phyloP scores from a whole-genome alignment of 352 stramenopile genomes.

The Phytophthora boehmeriae region DNA sequence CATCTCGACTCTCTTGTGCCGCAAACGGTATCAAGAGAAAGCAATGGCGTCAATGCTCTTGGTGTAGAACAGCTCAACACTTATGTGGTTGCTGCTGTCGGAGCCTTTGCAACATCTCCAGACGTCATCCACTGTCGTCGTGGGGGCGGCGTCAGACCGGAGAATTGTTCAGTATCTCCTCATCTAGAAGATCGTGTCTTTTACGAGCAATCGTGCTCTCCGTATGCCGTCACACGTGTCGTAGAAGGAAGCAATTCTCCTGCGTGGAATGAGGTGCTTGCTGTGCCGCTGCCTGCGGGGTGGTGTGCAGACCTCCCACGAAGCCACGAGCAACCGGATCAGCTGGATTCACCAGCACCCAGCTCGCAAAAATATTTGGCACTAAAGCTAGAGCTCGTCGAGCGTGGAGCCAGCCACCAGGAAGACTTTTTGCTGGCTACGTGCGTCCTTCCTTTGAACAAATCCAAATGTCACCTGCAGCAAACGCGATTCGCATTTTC shows the following conservation, averaged over 20 bases:
- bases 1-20: constrained; percentile 33
- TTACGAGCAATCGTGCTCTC: constrained; percentile 60
- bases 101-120: constrained; percentile 19
- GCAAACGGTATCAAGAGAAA: constrained; percentile 2
- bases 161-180: not conserved
- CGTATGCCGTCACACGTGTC: constrained; percentile 71
- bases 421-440: constrained; percentile 61
- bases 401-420: constrained; percentile 61
- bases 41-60: not conserved
- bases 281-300: constrained; percentile 52
- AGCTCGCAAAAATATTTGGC: not conserved
- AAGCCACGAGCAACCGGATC: constrained; percentile 7
- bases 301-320: constrained; percentile 22
- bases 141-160: constrained; percentile 12
- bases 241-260: constrained; percentile 40
- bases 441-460: constrained; percentile 32
- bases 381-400: constrained; percentile 66
- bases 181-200: constrained; percentile 17
- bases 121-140: constrained; percentile 8
- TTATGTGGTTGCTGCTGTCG: constrained; percentile 47
- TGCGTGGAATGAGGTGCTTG: constrained; percentile 75
- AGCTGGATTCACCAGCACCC: not conserved
- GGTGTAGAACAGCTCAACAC: constrained; percentile 18
- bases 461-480: constrained; percentile 19
- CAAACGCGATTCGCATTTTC: constrained; percentile 37